A percentile compares a stretch with the other conserved stretches of the same genome.
Evolutionary conservation across 306 rosid genomes (phyloP).

Genomic region (Vachellia collinsii): DNA sequence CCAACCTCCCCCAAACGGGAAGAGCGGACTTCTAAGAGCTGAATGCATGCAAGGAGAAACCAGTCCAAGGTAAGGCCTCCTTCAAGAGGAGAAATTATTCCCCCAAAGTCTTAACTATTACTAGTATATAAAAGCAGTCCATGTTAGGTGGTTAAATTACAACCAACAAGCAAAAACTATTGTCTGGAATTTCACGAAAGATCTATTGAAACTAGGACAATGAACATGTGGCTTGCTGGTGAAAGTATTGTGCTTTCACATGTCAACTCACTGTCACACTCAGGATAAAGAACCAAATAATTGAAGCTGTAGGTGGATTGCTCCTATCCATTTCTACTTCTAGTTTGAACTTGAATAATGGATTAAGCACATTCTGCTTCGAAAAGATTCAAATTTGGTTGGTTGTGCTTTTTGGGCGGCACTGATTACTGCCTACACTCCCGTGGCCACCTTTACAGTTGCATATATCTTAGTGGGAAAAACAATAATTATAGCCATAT

Average conservation of each 20-base stretch:
- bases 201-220: slow-evolving; percentile 4
- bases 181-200: neutral
- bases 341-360: slow-evolving; percentile 23
- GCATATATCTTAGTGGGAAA: slow-evolving; percentile 11
- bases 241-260: neutral
- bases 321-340: neutral
- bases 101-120: neutral
- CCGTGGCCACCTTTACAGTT: slow-evolving; percentile 31
- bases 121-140: neutral
- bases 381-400: neutral
- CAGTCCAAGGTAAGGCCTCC: slow-evolving; percentile 39
- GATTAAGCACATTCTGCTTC: neutral
- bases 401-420: slow-evolving; percentile 38
- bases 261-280: neutral
- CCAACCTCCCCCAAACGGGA: slow-evolving; percentile 52
- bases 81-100: neutral
- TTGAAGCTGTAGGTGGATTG: slow-evolving; percentile 19
- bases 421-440: slow-evolving; percentile 17
- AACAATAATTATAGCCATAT: neutral
- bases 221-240: neutral
- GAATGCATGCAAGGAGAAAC: slow-evolving; percentile 50
- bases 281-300: slow-evolving; percentile 15
- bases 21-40: slow-evolving; percentile 64
- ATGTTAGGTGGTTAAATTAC: slow-evolving; percentile 6
- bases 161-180: slow-evolving; percentile 4